Base-by-base conservation (phyloP, 306 rosid genomes). In the Rosa persica region DNA sequence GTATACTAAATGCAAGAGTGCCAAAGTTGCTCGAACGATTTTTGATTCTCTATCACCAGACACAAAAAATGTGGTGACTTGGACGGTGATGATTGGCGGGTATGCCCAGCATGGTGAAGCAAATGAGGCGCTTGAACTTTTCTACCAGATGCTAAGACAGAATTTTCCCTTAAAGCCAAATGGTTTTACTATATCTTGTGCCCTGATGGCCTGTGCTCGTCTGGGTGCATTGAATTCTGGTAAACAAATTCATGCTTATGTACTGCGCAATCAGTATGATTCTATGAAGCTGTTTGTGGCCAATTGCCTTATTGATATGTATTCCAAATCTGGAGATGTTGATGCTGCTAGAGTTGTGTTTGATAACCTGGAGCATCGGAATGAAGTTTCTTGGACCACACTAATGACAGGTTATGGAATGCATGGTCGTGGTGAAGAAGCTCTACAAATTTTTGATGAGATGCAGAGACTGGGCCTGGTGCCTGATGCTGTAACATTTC, bases 81-180 rank as follows among this genome's bases (percentile, higher is more conserved):
- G 98, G 98, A 90, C 96, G 25, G 90, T 87, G 83, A 87, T 91
- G 91, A 93, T 91, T 74, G 98, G 97, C 44, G 98, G 98, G 46
- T 94, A 90, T 87, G 96, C 97, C 12, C 97, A 94, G 70, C 91
- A 89, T 77, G 93, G 93, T 12, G 97, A 94, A 88, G 96, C 97
- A 58, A 94, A 92, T 55, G 80, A 84, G 76, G 93, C 98, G 0
- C 76, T 94, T 11, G 85, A 84, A 72, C 93, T 92, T 74, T 89
- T 94, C 85, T 84, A 89, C 9, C 83, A 86, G 44, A 93, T 93
- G 92, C 88, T 93, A 58, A 76, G 77, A 78, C 80, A 61, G 12
- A 82, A 78, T 51, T 67, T 68, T 27, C 77, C 80, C 68, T 62
- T 81, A 81, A 89, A 81, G 83, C 98, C 96, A 54, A 93, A 91